A percentile compares a stretch with the other conserved stretches of the same genome.
phyloP scores from a whole-genome alignment of 768 basidiomycete genomes.

The Amanita muscaria region DNA sequence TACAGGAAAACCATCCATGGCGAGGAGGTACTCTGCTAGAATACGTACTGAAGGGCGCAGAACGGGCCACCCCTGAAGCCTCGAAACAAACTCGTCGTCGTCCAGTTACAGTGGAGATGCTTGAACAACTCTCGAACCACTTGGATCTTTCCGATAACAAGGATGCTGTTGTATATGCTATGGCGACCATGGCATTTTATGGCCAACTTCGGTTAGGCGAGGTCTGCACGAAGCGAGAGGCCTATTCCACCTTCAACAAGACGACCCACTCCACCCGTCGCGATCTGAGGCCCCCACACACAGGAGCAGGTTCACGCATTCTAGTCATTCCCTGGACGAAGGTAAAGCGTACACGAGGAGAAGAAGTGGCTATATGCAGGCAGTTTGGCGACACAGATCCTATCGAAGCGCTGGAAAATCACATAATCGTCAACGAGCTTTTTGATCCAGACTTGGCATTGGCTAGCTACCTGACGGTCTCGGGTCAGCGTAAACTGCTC shows the following conservation, averaged over 20 bases:
- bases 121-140: too few species aligned
- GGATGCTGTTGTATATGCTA: constrained; percentile 24
- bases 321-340: constrained; percentile 30
- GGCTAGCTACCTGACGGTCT: constrained; percentile 3
- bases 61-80: too few species aligned
- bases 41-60: too few species aligned
- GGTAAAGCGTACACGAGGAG: constrained; percentile 19
- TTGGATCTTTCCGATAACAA: constrained; percentile 8
- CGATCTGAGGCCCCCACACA: neutral
- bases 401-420: constrained; percentile 17
- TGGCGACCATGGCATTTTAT: constrained; percentile 27
- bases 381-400: constrained; percentile 6
- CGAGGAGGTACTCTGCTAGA: too few species aligned
- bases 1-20: neutral
- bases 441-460: constrained; percentile 2
- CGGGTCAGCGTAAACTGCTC: neutral
- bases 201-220: constrained; percentile 23
- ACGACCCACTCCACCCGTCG: too few species aligned
- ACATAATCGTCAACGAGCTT: constrained; percentile 12
- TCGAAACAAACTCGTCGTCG: too few species aligned
- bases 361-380: constrained; percentile 18
- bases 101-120: too few species aligned
- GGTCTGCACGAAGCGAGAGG: constrained; percentile 11
- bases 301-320: neutral
- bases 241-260: too few species aligned